Base-by-base conservation (phyloP, 805 yeast species). In the Metschnikowia cerradonensis region DNA sequence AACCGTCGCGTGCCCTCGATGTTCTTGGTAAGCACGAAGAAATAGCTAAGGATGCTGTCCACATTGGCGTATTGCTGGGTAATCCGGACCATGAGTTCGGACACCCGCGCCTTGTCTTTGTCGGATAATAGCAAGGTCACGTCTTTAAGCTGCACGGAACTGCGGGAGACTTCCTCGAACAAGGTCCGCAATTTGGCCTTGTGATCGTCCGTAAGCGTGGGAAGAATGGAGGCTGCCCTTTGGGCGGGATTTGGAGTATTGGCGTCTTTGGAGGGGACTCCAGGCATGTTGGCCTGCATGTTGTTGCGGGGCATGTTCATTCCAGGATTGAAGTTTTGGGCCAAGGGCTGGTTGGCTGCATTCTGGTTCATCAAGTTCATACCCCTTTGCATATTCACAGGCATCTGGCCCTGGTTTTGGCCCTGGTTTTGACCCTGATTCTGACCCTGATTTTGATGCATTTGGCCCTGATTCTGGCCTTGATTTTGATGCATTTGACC, bases 21-120 rank as follows among this genome's bases (percentile, higher is more conserved):
- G 64, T 86, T 87, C 59, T 84, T 82, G 1, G 96, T 86, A 53
- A 88, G 73, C 52, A 86, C 78, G 62, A 80, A 90, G 60, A 88
- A 88, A 61, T 87, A 83, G 35, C 95, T 90, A 38, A 88, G 81
- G 40, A 90, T 74, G 53, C 84, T 84, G 62, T 89, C 95, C 15
- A 86, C 85, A 54, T 84, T 78, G 35, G 82, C 76, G 65, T 80
- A 82, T 55, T 86, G 76, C 59, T 81, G 86, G 32, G 87, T 74
- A 31, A 80, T 72, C 39, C 74, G 76, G 41, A 72, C 74, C 58
- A 82, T 76, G 23, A 80, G 75, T 19, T 82, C 80, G 40, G 79
- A 72, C 22, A 85, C 85, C 45, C 72, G 72, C 37, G 73, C 77
- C 66, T 86, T 87, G 57, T 88, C 92, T 31, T 80, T 83, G 26